Base-by-base conservation (phyloP, 257 asterid genomes). In the Coffea canephora region DNA sequence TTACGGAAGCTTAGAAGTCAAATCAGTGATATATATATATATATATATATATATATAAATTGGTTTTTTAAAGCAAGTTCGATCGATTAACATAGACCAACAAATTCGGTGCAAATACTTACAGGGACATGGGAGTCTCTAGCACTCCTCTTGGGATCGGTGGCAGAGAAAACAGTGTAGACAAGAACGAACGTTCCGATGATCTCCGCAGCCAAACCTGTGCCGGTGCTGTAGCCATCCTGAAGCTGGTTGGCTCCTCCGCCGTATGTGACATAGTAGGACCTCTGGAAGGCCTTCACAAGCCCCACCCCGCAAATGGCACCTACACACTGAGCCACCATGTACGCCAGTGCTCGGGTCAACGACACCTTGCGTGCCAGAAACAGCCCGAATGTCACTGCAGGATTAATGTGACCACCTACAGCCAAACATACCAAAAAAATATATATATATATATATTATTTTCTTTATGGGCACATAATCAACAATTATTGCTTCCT, bases 401-500 rank as follows among this genome's bases (percentile, higher is more conserved):
- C 94, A 27, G 97, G 97, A 78, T 91, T 91, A 1, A 91, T 90
- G 82, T 91, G 97, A 0, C 97, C 97, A 2, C 97, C 94, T 90
- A 55, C 77, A 80, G 0, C 19, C 49, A 2, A 27, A 11, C 43
- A 6, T 25, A 25, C 31, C 67, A 25, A 64, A n/a, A 62, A 9
- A 8, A 23, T 2, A 6, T 27, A 31, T 31, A 31, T 31, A 31
- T 31, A 31, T 31, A 31, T 31, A 31, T 31, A 31, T 31, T 31
- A 31, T 31, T 31, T 31, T 31, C 34, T 31, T 31, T 31, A 31
- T 31, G 34, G 1, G 34, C 0, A 0, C 34, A 31, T 31, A 31
- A 31, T 31, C 1, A 31, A 11, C 43, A 15, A 62, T 61, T 45
- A 76, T 23, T 4, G 50, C 27, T 14, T 43, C 18, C n/a, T 49